A percentile compares a stretch with the other conserved stretches of the same genome.
These are phyloP conservation scores for Juncus inflexus DNA, from an alignment of 176 grass and related monocot species.

Conservation along the genomic window DNA sequence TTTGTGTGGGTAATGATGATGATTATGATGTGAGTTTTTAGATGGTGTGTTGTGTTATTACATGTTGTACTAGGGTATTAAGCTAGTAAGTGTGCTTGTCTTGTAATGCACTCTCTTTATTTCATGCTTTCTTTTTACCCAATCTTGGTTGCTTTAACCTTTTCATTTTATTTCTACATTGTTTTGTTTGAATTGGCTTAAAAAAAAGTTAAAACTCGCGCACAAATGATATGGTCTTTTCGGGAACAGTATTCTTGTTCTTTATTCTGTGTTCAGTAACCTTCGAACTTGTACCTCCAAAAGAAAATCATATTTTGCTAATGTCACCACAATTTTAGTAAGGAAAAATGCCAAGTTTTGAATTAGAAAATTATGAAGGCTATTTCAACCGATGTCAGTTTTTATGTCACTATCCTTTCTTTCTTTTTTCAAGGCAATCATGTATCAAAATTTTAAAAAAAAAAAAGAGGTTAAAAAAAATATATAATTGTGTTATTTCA, in stretches of 20 bases:
- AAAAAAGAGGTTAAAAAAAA: neutral
- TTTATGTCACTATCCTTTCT: too few relatives aligned
- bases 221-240: too few relatives aligned
- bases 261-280: too few relatives aligned
- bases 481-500: neutral
- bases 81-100: slow-evolving; percentile 29
- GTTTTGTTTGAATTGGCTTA: neutral
- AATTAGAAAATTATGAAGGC: too few relatives aligned
- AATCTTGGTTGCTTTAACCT: slow-evolving; percentile 1
- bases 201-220: neutral
- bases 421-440: neutral
- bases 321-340: too few relatives aligned
- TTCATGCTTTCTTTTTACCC: slow-evolving; percentile 12
- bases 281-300: too few relatives aligned
- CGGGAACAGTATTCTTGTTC: too few relatives aligned
- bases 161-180: neutral
- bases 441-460: neutral
- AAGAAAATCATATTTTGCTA: too few relatives aligned
- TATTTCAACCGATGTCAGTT: too few relatives aligned
- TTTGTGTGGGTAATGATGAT: slow-evolving; percentile 12
- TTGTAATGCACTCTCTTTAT: slow-evolving; percentile 19
- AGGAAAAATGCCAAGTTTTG: too few relatives aligned
- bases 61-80: neutral
- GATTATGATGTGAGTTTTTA: too few relatives aligned
- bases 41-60: slow-evolving; percentile 3